Evolutionary conservation across 75 land plant species (phyloP), one percentile per base, ranked within the genome.

Genomic region (Pinus albicaulis): DNA sequence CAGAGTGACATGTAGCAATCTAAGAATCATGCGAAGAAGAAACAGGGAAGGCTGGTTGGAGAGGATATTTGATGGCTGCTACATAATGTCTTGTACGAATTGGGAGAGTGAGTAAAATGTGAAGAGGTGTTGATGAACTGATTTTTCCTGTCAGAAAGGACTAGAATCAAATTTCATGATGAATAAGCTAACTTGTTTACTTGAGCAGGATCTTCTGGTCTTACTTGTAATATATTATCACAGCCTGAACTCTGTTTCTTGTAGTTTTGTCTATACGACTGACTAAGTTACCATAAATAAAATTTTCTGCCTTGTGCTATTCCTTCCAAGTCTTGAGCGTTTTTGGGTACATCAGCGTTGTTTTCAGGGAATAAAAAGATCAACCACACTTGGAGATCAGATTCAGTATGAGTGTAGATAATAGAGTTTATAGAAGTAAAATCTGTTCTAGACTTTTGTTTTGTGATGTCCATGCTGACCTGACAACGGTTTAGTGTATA

Each of bases 141-240:
- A 10, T 48, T 48, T 48, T 68, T 68, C 52, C 34, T 68, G 71
- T 68, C 22, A 68, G 48, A 65, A n/a, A 65, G 41, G 70, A 36
- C 41, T 20, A 68, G 23, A 68, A 41, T 41, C 44, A 66, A 36
- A 10, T 15, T 31, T 64, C 38, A 64, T 25, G 68, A 64, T 64
- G 68, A 64, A 38, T 66, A 66, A 66, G 20, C 22, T 66, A 19
- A 20, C 23, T 68, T 41, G 71, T 68, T 68, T 68, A 41, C 10
- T 13, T 68, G 48, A 38, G 20, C 44, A 41, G 52, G n/a, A 44
- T 68, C 71, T 38, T 68, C 71, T 38, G 24, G 20, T 41, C 41
- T 38, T 15, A 41, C 71, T n/a, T 68, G 52, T 68, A 68, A 68
- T 41, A 68, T 68, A 68, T 34, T 68, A 68, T 68, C 71, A 68